A percentile compares a stretch with the other conserved stretches of the same genome.
Conservation (phyloP, 495 filamentous ascomycete species). For the Xylaria castorea region DNA sequence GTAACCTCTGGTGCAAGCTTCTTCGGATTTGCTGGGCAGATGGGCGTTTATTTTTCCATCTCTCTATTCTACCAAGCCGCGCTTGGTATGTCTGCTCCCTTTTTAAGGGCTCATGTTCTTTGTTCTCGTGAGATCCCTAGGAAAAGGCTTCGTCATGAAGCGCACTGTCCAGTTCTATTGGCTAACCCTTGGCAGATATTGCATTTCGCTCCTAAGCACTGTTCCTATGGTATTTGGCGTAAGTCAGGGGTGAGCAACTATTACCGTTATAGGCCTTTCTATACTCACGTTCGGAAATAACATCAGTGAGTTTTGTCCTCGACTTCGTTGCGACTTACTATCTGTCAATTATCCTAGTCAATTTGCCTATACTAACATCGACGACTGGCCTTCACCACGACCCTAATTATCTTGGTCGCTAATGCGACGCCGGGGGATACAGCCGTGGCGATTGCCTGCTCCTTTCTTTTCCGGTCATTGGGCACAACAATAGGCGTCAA, state of each 20-base stretch:
- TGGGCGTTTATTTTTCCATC: constrained; percentile 74
- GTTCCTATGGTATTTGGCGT: constrained; percentile 66
- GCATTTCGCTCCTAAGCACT: constrained; percentile 57
- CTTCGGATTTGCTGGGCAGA: constrained; percentile 72
- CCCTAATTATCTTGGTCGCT: constrained; percentile 68
- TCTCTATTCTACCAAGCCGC: constrained; percentile 84
- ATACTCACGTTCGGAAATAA: constrained; percentile 38
- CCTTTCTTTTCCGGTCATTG: constrained; percentile 84
- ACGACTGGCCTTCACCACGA: constrained; percentile 70
- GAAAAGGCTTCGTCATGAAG: constrained; percentile 74
- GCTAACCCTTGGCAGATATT: constrained; percentile 69
- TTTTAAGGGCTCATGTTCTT: constrained; percentile 66
- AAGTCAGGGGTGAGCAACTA: constrained; percentile 49
- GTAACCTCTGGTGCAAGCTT: constrained; percentile 77
- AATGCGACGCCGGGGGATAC: constrained; percentile 73
- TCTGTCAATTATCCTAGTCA: neutral
- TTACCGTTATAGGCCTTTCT: constrained; percentile 63
- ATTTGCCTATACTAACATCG: constrained; percentile 17
- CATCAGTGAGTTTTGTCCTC: constrained; percentile 28
- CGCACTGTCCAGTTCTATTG: constrained; percentile 80
- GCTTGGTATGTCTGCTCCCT: constrained; percentile 67
- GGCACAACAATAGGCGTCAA: constrained; percentile 80
- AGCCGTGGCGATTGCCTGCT: constrained; percentile 82
- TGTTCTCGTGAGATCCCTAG: constrained; percentile 71
- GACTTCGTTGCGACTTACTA: neutral